Evolutionary conservation across 169 alveolate genomes (phyloP), one percentile per base, ranked within the genome.

Genomic region (Theileria luwenshuni): DNA sequence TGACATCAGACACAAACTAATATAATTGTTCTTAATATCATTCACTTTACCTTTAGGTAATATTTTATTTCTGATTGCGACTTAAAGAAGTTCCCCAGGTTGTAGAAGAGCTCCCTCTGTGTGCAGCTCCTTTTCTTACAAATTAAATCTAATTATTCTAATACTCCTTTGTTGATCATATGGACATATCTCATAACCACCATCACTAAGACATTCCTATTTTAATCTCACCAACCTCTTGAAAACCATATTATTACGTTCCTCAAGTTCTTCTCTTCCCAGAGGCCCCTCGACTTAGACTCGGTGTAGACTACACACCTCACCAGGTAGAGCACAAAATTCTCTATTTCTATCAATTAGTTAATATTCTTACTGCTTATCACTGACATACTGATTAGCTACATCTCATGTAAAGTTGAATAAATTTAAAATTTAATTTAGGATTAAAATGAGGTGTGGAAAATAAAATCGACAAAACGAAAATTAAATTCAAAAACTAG

Each of bases 101-200:
- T 56, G 8, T 65, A 65, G 67, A 30, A 65, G 12, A 65, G 38
- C 32, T 65, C 74, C 19, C 74, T 65, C 69, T 56, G 65, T 2
- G 74, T 65, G 38, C 74, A 65, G 3, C 43, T 51, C 73, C 74
- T 41, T 25, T 65, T 49, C 74, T 65, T 10, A 6, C 45, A 6
- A 12, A 41, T 10, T 2, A 35, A 27, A 35, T 60, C 35, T 59
- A 27, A 27, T 43, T 23, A 15, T 2, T 27, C 25, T 12, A 60
- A 32, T 10, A 60, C 69, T 30, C 30, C 30, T 32, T 60, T 65
- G 27, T 65, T 65, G 42, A 65, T 30, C 23, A 13, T 3, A 47
- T 65, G 67, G 21, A 65, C 38, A 41, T 65, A 51, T 30, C 38
- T 30, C 74, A 65, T 65, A 1, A 65, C 49, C 7, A 51, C 61